A percentile compares a stretch with the other conserved stretches of the same genome.
Conservation (phyloP, 2,329 filamentous ascomycete species). For the Zasmidium citrigriseum region DNA sequence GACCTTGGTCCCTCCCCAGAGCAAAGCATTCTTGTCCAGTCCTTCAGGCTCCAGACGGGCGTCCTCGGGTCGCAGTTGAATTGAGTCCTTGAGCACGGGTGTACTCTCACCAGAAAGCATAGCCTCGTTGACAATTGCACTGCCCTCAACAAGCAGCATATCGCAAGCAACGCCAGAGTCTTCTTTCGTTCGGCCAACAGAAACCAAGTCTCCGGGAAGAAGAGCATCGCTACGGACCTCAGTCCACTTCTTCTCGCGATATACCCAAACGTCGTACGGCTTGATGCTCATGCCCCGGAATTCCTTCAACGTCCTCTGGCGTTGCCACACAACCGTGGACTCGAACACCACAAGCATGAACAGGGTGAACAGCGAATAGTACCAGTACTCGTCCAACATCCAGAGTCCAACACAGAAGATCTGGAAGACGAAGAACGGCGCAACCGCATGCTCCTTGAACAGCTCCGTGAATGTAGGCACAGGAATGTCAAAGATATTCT, state of each 20-base stretch:
- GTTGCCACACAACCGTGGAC: conserved; percentile 98
- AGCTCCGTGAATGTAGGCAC: conserved; percentile 94
- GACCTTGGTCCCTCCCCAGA: conserved; percentile 97
- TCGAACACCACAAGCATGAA: conserved; percentile 98
- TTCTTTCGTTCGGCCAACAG: conserved; percentile 90
- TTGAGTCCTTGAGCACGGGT: conserved; percentile 90
- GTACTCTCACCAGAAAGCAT: conserved; percentile 99
- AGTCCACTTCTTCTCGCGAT: conserved; percentile 81
- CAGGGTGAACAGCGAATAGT: conserved; percentile 97
- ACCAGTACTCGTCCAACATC: conserved; percentile 99
- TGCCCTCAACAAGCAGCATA: conserved; percentile 92
- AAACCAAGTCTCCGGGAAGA: conserved; percentile 89
- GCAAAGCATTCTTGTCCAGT: conserved; percentile 92
- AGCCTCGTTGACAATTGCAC: conserved; percentile 96
- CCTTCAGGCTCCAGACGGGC: conserved; percentile 82
- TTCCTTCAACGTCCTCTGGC: conserved; percentile 90
- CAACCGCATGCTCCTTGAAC: conserved; percentile 97
- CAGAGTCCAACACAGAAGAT: conserved; percentile 97
- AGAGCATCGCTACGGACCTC: conserved; percentile 89
- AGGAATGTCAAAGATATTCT: conserved; percentile 96
- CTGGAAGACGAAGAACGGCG: conserved; percentile 99
- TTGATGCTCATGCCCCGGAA: conserved; percentile 99
- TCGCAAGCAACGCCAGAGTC: conserved; percentile 96
- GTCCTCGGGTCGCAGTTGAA: conserved; percentile 84
- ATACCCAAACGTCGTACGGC: conserved; percentile 92